Percentiles rank a stretch among this genome's conserved stretches.
Conservation (phyloP, 495 filamentous ascomycete species). For the Annulohypoxylon bovei region DNA sequence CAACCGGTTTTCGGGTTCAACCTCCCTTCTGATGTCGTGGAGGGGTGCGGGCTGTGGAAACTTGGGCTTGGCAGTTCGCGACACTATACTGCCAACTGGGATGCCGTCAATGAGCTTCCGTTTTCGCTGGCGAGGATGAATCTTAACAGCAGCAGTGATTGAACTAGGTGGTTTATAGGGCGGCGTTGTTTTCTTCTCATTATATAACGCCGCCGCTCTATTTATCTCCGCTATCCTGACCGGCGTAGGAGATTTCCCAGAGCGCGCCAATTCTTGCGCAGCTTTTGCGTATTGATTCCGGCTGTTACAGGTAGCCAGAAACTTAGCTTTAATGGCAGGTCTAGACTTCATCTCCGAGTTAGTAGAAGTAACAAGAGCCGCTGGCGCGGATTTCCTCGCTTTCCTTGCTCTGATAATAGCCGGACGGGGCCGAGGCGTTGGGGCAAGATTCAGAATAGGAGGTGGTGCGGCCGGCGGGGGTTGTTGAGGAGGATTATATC, state of each 20-base stretch:
- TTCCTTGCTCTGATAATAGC: conserved; percentile 39
- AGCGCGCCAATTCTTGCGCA: conserved; percentile 35
- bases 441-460: conserved; percentile 39
- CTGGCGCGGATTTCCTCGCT: conserved; percentile 45
- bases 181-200: conserved; percentile 2
- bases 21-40: background rate
- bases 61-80: conserved; percentile 1
- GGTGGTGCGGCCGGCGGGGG: conserved; percentile 35
- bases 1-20: background rate
- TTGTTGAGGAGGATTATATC: conserved; percentile 31
- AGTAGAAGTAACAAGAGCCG: conserved; percentile 4
- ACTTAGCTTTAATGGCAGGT: conserved; percentile 23
- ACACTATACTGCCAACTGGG: conserved; percentile 35
- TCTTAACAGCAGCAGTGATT: conserved; percentile 53
- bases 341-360: conserved; percentile 1
- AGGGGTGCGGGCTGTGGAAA: background rate
- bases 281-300: conserved; percentile 40
- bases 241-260: conserved; percentile 34
- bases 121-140: conserved; percentile 52
- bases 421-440: conserved; percentile 10
- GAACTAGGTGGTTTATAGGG: conserved; percentile 37
- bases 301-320: conserved; percentile 20
- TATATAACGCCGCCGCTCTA: conserved; percentile 3
- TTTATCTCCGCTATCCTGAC: conserved; percentile 23
- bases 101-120: conserved; percentile 54